phyloP scores from a whole-genome alignment of 306 rosid species.

The Cicer cuneatum region DNA sequence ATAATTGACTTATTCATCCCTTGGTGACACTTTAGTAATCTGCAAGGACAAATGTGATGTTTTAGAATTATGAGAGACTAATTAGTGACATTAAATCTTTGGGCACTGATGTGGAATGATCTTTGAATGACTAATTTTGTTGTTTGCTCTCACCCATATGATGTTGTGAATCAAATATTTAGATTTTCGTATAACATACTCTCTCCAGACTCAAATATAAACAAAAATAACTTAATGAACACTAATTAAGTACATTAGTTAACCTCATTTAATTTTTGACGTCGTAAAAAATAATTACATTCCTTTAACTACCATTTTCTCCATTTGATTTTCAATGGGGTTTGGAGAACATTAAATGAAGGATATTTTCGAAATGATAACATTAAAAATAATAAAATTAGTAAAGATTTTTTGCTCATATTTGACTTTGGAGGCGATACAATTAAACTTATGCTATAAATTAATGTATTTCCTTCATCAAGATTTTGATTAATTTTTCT shows the following conservation, averaged over 20 bases:
- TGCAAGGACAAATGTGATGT: slow-evolving; percentile 1
- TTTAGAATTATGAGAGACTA: slow-evolving; percentile 16
- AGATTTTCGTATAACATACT: neutral
- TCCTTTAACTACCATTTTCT: neutral
- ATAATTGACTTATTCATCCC: neutral
- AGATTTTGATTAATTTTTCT: slow-evolving; percentile 39
- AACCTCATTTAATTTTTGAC: neutral
- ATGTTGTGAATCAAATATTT: slow-evolving; percentile 17
- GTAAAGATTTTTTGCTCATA: neutral
- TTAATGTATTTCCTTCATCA: slow-evolving; percentile 20
- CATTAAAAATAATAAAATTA: neutral
- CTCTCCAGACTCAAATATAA: neutral
- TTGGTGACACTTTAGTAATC: slow-evolving; percentile 8
- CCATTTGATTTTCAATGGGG: neutral
- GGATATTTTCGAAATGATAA: neutral
- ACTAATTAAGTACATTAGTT: neutral
- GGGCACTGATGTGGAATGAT: slow-evolving; percentile 9
- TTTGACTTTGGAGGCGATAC: neutral
- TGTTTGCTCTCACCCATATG: slow-evolving; percentile 36
- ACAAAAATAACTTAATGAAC: neutral
- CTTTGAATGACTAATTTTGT: slow-evolving; percentile 28
- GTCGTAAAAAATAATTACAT: neutral
- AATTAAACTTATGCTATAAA: neutral
- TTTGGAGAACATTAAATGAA: neutral
- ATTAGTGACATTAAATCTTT: slow-evolving; percentile 2